A percentile compares a stretch with the other conserved stretches of the same genome.
These are phyloP conservation scores for Eucalyptus urophylla DNA, from an alignment of 345 rosid genomes.

Conservation along the genomic window DNA sequence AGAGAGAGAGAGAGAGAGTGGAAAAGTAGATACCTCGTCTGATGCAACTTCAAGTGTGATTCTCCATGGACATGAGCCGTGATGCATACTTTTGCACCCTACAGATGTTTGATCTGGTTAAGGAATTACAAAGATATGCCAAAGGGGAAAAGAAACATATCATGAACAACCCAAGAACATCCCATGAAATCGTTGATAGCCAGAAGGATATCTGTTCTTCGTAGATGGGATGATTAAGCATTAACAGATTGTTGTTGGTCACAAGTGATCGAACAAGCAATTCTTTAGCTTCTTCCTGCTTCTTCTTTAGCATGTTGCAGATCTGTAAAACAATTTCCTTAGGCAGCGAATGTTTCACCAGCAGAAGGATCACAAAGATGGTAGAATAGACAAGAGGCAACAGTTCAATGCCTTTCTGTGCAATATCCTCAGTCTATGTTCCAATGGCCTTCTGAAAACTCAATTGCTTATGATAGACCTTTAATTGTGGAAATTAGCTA, in stretches of 20 bases:
- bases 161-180: neutral
- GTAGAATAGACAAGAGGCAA: neutral
- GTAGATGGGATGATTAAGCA: constrained; percentile 74
- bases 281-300: constrained; percentile 80
- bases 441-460: neutral
- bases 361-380: neutral
- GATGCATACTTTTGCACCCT: constrained; percentile 54
- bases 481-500: neutral
- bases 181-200: neutral
- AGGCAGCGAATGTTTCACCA: neutral
- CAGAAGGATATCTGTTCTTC: constrained; percentile 86
- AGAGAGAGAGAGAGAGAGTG: too few relatives aligned
- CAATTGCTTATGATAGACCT: neutral
- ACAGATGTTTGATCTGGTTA: constrained; percentile 43
- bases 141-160: neutral
- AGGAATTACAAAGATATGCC: constrained; percentile 13
- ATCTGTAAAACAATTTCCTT: constrained; percentile 30
- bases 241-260: constrained; percentile 61
- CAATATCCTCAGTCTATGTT: neutral
- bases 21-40: neutral
- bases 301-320: constrained; percentile 69
- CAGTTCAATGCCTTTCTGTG: neutral
- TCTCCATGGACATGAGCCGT: constrained; percentile 17
- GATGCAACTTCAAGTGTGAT: neutral
- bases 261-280: constrained; percentile 69